Percentiles rank a stretch among this genome's conserved stretches.
phyloP scores from a whole-genome alignment of 257 asterid genomes.

The Nicotiana attenuata region DNA sequence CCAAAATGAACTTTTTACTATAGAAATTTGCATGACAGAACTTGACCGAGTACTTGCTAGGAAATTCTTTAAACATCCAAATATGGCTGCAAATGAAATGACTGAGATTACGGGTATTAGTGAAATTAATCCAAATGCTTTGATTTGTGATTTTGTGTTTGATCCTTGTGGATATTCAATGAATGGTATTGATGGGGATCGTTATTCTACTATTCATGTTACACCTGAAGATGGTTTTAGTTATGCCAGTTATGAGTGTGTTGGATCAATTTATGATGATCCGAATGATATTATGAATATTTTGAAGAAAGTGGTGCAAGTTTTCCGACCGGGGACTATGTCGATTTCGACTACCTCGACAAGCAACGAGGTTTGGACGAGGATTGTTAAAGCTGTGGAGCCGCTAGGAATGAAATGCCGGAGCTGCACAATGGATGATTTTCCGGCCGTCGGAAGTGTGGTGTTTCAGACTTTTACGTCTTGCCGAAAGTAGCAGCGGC shows the following conservation, averaged over 20 bases:
- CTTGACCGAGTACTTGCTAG: conserved; percentile 61
- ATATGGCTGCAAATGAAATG: conserved; percentile 78
- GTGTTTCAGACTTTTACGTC: conserved; percentile 64
- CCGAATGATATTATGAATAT: conserved; percentile 30
- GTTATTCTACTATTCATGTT: conserved; percentile 90
- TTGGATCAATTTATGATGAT: conserved; percentile 50
- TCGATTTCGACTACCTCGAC: conserved; percentile 67
- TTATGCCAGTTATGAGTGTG: conserved; percentile 86
- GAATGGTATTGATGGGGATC: conserved; percentile 71
- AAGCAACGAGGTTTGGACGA: conserved; percentile 47
- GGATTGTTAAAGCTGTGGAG: conserved; percentile 53
- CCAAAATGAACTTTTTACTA: conserved; percentile 35
- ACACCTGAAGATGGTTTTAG: conserved; percentile 98
- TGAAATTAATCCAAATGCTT: conserved; percentile 42
- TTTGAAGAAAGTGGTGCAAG: conserved; percentile 50
- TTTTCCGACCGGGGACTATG: conserved; percentile 65
- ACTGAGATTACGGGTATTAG: conserved; percentile 61
- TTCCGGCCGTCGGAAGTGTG: conserved; percentile 56
- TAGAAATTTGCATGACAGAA: conserved; percentile 91
- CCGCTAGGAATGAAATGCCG: conserved; percentile 69
- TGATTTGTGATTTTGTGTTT: conserved; percentile 79
- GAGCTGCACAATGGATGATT: conserved; percentile 62
- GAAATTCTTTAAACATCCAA: conserved; percentile 53
- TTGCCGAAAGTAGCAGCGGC: conserved; percentile 37
- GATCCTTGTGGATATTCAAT: conserved; percentile 96